Conservation (phyloP, 2,329 filamentous ascomycete species). For the Aspergillus costaricaensis region DNA sequence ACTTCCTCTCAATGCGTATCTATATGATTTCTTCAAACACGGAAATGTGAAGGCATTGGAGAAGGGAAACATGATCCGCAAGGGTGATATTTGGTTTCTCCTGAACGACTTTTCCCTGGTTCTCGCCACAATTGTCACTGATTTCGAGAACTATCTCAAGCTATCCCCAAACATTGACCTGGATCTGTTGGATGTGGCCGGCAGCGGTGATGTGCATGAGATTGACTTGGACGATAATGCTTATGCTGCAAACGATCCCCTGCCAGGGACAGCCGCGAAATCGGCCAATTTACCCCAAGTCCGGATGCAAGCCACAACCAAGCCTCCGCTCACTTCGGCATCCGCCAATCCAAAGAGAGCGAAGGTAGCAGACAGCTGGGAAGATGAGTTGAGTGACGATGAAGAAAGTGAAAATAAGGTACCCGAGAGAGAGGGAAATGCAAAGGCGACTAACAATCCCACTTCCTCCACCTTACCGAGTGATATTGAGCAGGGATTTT, state of each 20-base stretch:
- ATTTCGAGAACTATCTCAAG: conserved; percentile 36
- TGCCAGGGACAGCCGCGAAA: not conserved
- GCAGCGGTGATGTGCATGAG: conserved; percentile 32
- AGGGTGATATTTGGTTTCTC: conserved; percentile 70
- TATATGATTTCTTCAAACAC: conserved; percentile 77
- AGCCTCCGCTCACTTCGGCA: not conserved
- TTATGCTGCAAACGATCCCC: conserved; percentile 6
- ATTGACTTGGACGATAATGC: conserved; percentile 20
- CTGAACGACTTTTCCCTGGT: conserved; percentile 67
- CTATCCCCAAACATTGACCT: conserved; percentile 13
- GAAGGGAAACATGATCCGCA: conserved; percentile 65
- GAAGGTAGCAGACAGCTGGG: conserved; percentile 27
- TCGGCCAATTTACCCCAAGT: not conserved
- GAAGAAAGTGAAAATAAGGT: conserved; percentile 1
- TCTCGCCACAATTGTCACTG: conserved; percentile 39
- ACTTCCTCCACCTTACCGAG: not conserved
- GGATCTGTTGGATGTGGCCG: conserved; percentile 28
- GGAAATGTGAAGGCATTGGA: conserved; percentile 64
- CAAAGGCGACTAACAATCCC: not conserved
- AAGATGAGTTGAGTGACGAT: conserved; percentile 21
- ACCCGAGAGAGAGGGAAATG: not conserved
- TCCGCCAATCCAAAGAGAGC: conserved; percentile 9
- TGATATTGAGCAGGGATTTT: conserved; percentile 9
- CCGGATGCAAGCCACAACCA: not conserved
- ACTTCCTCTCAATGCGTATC: conserved; percentile 45